Evolutionary conservation across 78 protist species (phyloP), one percentile per base, ranked within the genome.

Genomic region (Creolimax fragrantissima): DNA sequence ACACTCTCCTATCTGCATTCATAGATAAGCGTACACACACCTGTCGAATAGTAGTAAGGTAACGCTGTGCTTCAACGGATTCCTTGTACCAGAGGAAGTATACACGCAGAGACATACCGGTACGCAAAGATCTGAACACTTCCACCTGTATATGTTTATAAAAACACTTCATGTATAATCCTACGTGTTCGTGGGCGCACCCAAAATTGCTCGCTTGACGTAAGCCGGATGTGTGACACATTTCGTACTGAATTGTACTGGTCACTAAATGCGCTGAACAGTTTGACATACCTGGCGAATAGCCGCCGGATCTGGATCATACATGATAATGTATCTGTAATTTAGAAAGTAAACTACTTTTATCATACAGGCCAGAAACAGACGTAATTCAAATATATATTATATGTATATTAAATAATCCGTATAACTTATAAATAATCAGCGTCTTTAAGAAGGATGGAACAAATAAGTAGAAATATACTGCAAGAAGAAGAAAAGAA

Each of bases 251-350:
- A n/a, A n/a, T n/a, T n/a, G n/a, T n/a, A n/a, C n/a, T n/a, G n/a
- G n/a, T n/a, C n/a, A n/a, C n/a, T n/a, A n/a, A n/a, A n/a, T n/a
- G n/a, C n/a, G n/a, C n/a, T n/a, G n/a, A n/a, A n/a, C n/a, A n/a
- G n/a, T n/a, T n/a, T n/a, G n/a, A 36, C 11, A 37, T 35, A 84
- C 11, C 39, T 24, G 43, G 3, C 95, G 92, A 32, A 90, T 66
- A 17, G 45, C 43, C n/a, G 84, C 84, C 3, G 39, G 41, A n/a
- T 92, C 93, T 41, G 92, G 83, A 74, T 90, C 92, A 37, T 45
- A 84, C 36, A 94, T 24, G 7, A 94, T 44, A 74, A 92, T 94
- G 7, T 83, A 41, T 32, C 86, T 83, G 86, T 32, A 24, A 32
- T 58, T 58, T 11, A 58, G 39, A 11, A 17, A 32, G 39, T 58